A percentile compares a stretch with the other conserved stretches of the same genome.
phyloP scores from a whole-genome alignment of 306 rosid genomes.

The Lathyrus sativus region DNA sequence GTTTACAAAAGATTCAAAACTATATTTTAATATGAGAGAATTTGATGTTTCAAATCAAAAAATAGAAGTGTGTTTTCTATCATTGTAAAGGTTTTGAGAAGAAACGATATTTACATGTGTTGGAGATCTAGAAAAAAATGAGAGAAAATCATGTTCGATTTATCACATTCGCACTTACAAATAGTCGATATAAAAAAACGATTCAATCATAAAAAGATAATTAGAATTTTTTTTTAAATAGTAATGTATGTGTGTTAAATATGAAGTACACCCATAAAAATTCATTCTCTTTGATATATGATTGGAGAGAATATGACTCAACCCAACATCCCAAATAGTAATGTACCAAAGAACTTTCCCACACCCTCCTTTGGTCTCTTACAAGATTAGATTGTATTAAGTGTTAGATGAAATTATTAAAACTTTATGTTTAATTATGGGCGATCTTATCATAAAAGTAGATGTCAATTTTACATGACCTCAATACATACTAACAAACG shows the following conservation, averaged over 20 bases:
- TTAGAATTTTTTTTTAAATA: not conserved
- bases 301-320: not conserved
- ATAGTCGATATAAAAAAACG: too few species aligned
- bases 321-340: not conserved
- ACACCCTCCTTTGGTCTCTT: not conserved
- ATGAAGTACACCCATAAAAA: not conserved
- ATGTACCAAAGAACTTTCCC: not conserved
- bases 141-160: too few species aligned
- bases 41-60: too few species aligned
- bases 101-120: too few species aligned
- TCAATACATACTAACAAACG: not conserved
- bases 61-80: too few species aligned
- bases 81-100: too few species aligned
- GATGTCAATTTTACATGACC: slow-evolving; percentile 8
- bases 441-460: not conserved
- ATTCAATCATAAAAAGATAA: too few species aligned
- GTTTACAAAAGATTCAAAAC: too few species aligned
- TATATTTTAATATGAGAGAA: too few species aligned
- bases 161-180: too few species aligned
- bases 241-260: not conserved
- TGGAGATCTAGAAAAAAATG: too few species aligned
- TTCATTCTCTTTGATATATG: not conserved
- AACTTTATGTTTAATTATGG: not conserved
- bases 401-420: not conserved
- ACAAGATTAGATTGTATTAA: not conserved